phyloP scores from a whole-genome alignment of 176 grass and related monocot genomes.

The Avena sativa region DNA sequence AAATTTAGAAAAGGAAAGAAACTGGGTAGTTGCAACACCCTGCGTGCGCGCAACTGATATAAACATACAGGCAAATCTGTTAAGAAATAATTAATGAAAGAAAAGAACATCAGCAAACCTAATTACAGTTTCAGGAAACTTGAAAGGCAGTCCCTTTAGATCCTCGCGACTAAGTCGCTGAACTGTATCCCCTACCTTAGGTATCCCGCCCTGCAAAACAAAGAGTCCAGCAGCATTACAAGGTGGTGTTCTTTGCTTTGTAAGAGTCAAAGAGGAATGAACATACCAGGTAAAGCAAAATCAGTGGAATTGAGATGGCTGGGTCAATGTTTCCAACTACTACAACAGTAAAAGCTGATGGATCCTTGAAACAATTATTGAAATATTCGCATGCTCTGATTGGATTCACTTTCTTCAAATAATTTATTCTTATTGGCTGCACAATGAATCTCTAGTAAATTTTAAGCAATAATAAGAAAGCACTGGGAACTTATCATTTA shows the following conservation, averaged over 20 bases:
- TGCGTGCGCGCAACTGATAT: constrained; percentile 29
- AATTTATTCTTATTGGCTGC: constrained; percentile 96
- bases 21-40: constrained; percentile 30
- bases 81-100: constrained; percentile 25
- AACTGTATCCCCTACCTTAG: constrained; percentile 65
- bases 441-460: constrained; percentile 38
- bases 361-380: constrained; percentile 87
- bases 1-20: constrained; percentile 31
- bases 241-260: constrained; percentile 5
- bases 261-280: constrained; percentile 24
- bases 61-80: constrained; percentile 38
- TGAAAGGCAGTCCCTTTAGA: constrained; percentile 94
- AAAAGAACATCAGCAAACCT: constrained; percentile 64
- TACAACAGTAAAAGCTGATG: constrained; percentile 90
- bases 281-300: constrained; percentile 94
- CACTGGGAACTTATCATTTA: constrained; percentile 24
- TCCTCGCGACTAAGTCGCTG: constrained; percentile 90
- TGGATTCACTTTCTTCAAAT: constrained; percentile 96
- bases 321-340: constrained; percentile 94
- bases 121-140: constrained; percentile 88
- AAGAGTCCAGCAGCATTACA: constrained; percentile 42
- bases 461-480: constrained; percentile 37
- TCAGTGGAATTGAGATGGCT: constrained; percentile 73
- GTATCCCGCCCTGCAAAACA: constrained; percentile 87
- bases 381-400: constrained; percentile 97